A percentile compares a stretch with the other conserved stretches of the same genome.
Conservation (phyloP, 805 yeast species). For the Candida morakotiae region DNA sequence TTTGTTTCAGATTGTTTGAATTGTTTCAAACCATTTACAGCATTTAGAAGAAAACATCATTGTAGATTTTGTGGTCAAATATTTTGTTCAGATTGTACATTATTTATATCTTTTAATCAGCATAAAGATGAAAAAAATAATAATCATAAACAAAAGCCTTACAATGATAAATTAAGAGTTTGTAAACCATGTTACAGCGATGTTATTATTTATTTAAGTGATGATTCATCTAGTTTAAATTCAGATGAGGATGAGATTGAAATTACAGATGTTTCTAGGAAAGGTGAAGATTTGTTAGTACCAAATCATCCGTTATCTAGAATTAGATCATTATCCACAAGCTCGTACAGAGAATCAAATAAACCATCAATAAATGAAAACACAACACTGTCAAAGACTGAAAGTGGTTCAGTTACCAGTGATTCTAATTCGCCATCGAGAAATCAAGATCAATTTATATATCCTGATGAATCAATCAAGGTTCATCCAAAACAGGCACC, state of each 20-base stretch:
- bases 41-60: slow-evolving; percentile 90
- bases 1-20: slow-evolving; percentile 84
- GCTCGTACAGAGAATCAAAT: slow-evolving; percentile 12
- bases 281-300: slow-evolving; percentile 15
- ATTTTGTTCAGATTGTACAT: slow-evolving; percentile 81
- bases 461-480: slow-evolving; percentile 13
- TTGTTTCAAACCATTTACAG: slow-evolving; percentile 75
- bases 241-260: slow-evolving; percentile 16
- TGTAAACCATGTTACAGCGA: slow-evolving; percentile 74
- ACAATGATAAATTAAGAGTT: slow-evolving; percentile 67
- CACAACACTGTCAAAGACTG: background rate
- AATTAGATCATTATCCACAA: slow-evolving; percentile 24
- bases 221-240: slow-evolving; percentile 46
- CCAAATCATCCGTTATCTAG: slow-evolving; percentile 26
- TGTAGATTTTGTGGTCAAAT: slow-evolving; percentile 96
- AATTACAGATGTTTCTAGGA: slow-evolving; percentile 7
- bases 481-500: slow-evolving; percentile 27
- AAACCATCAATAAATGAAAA: background rate
- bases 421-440: slow-evolving; percentile 6
- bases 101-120: slow-evolving; percentile 57
- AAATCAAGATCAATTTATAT: slow-evolving; percentile 1
- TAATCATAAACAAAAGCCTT: slow-evolving; percentile 36
- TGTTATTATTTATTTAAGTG: slow-evolving; percentile 66
- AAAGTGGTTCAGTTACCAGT: background rate
- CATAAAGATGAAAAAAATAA: slow-evolving; percentile 35